A percentile compares a stretch with the other conserved stretches of the same genome.
These are phyloP conservation scores for Neoascochyta sp. DNA, from an alignment of 2,329 filamentous ascomycete genomes.

Conservation along the genomic window DNA sequence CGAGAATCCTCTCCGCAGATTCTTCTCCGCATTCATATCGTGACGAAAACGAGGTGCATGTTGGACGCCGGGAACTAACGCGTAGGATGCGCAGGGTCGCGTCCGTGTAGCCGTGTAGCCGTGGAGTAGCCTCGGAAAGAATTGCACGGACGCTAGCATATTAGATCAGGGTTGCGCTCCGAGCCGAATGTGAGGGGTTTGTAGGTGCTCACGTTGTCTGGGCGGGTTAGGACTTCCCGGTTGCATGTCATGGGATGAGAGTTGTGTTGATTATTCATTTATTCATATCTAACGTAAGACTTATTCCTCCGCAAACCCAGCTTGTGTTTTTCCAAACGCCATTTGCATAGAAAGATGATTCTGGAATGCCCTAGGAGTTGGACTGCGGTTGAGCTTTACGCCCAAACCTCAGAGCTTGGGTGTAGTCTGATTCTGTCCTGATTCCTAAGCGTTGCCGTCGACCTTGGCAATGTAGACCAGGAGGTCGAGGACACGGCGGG, in stretches of 20 bases:
- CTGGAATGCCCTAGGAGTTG: too few relatives aligned
- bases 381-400: conserved; percentile 6
- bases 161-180: too few relatives aligned
- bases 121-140: neutral
- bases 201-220: too few relatives aligned
- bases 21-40: too few relatives aligned
- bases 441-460: conserved; percentile 43
- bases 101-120: too few relatives aligned
- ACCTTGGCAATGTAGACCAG: conserved; percentile 46
- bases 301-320: conserved; percentile 12
- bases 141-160: too few relatives aligned
- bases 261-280: conserved; percentile 20
- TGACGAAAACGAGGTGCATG: too few relatives aligned
- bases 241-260: conserved; percentile 3
- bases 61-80: conserved; percentile 15
- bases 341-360: neutral
- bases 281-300: conserved; percentile 27
- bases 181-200: too few relatives aligned
- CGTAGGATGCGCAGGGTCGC: conserved; percentile 3
- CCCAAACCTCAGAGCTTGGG: conserved; percentile 35
- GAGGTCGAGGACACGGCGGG: conserved; percentile 64
- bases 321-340: conserved; percentile 14
- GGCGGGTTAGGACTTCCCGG: too few relatives aligned
- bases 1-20: too few relatives aligned
- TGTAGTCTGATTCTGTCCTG: conserved; percentile 35